Base-by-base conservation (phyloP, 2,329 filamentous ascomycete species). In the Aspergillus floridensis region DNA sequence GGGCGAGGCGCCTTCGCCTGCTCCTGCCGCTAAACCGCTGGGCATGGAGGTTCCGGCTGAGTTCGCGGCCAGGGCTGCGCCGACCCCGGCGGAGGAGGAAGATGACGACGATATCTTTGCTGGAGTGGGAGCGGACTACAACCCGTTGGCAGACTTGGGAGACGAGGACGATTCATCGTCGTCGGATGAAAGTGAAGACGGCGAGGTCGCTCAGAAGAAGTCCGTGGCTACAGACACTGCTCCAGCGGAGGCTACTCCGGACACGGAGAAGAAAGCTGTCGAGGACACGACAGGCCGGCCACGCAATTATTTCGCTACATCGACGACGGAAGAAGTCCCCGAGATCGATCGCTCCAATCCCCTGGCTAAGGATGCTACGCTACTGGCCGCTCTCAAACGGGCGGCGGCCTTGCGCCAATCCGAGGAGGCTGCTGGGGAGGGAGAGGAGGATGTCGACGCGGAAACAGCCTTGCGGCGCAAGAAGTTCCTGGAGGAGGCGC, bases 371-470 rank as follows among this genome's bases (percentile, higher is more conserved):
- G 92, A 97, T 68, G 89, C 92, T 2, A 86, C 89, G 2, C 88
- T 96, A 63, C 82, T 92, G 64, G 92, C 91, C 3, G 92, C 92
- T 0, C 83, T 99, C 68, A 91, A 92, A 76, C 92, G 92, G 74
- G 93, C 93, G 10, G 89, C 90, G 19, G 80, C 86, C 10, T 80
- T 92, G 57, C 73, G 75, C 35, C 71, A 74, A 53, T 66, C 71
- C 72, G 21, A 78, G 76, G 65, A 59, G 4, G 68, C 60, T 19
- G 63, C 74, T 5, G 74, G 72, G 12, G 78, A 82, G 61, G 81
- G 57, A 7, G 64, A 57, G 4, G 66, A 60, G 12, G 66, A 75
- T 60, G 76, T 78, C 5, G 84, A 85, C 2, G 83, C 87, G 64
- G 85, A 85, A 1, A 85, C 87, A 62, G 84, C 88, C 63, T 87